phyloP scores from a whole-genome alignment of 208 protist species.

The Crithidia fasciculata region DNA sequence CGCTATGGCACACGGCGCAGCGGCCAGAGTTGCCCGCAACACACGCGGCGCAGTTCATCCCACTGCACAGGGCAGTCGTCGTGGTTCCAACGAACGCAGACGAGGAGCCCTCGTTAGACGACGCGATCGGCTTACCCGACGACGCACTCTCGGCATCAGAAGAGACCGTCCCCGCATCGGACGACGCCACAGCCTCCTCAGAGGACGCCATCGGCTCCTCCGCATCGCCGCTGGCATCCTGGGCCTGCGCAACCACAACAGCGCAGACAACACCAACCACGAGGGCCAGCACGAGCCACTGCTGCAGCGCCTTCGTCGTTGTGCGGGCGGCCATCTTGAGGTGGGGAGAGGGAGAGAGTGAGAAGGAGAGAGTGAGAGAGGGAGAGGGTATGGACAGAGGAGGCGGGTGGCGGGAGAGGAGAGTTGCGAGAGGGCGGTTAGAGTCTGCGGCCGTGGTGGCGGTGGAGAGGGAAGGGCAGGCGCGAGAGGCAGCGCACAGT shows the following conservation, averaged over 20 bases:
- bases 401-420: background rate
- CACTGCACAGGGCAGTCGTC: background rate
- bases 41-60: background rate
- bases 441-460: too few relatives aligned
- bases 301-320: background rate
- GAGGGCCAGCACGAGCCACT: background rate
- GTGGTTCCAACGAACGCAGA: too few relatives aligned
- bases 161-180: too few relatives aligned
- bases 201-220: background rate
- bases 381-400: background rate
- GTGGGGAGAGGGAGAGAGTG: background rate
- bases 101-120: too few relatives aligned
- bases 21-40: background rate
- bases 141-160: too few relatives aligned
- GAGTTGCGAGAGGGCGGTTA: too few relatives aligned
- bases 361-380: background rate
- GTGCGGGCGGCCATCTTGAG: background rate
- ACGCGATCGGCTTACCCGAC: too few relatives aligned
- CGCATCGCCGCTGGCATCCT: background rate
- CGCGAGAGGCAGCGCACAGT: too few relatives aligned
- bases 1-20: background rate
- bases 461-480: too few relatives aligned
- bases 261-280: constrained; percentile 1
- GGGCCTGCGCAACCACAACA: background rate
- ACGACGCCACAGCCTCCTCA: background rate